Conservation (phyloP, 371 early-diverging fungal genomes). For the Mortierella sp. region DNA sequence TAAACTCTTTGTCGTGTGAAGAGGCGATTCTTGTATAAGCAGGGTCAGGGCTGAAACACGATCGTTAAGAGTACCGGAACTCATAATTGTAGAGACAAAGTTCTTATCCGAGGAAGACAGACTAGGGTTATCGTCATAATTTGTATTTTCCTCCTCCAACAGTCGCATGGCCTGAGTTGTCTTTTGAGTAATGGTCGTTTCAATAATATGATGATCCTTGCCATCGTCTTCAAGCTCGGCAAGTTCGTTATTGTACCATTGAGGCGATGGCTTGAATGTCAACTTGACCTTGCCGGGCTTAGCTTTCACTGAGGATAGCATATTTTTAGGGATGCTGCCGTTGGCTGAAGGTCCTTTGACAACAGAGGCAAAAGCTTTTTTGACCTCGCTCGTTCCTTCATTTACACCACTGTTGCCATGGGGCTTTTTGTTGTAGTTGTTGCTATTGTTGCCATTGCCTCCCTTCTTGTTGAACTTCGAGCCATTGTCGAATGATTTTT, state of each 20-base stretch:
- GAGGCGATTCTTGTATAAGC: slow-evolving; percentile 90
- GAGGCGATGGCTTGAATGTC: slow-evolving; percentile 65
- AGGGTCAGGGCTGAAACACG: slow-evolving; percentile 94
- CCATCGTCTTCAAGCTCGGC: slow-evolving; percentile 56
- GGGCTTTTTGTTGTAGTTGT: slow-evolving; percentile 1
- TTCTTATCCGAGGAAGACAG: slow-evolving; percentile 83
- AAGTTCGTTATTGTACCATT: slow-evolving; percentile 64
- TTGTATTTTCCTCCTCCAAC: slow-evolving; percentile 75
- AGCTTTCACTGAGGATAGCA: slow-evolving; percentile 37
- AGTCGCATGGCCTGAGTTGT: slow-evolving; percentile 72
- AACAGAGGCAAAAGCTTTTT: slow-evolving; percentile 53
- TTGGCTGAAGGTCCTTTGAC: slow-evolving; percentile 55
- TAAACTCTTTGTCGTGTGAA: slow-evolving; percentile 85
- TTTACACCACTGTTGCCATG: slow-evolving; percentile 12
- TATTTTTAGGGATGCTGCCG: slow-evolving; percentile 54
- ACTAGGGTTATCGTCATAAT: slow-evolving; percentile 69
- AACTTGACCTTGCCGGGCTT: slow-evolving; percentile 44
- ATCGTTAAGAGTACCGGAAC: slow-evolving; percentile 93
- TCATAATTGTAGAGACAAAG: slow-evolving; percentile 89
- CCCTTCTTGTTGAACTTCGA: slow-evolving; percentile 18
- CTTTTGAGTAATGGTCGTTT: slow-evolving; percentile 61
- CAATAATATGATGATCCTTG: slow-evolving; percentile 54
- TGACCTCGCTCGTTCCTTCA: slow-evolving; percentile 40
- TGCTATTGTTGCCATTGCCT: slow-evolving; percentile 17
- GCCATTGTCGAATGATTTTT: slow-evolving; percentile 17